phyloP scores from a whole-genome alignment of 208 protist genomes.

The Entamoeba histolytica region DNA sequence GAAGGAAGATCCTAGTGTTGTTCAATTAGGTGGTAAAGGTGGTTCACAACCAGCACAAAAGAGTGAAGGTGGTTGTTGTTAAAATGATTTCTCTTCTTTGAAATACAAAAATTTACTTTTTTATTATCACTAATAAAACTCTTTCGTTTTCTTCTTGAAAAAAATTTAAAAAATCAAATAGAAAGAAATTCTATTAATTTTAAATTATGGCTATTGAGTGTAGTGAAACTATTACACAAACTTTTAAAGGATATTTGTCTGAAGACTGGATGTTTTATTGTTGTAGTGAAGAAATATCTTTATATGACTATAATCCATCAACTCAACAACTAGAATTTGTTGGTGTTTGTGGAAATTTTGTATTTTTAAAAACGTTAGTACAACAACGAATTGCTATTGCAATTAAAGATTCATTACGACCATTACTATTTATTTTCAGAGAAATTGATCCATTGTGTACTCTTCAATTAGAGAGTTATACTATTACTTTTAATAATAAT shows the following conservation, averaged over 20 bases:
- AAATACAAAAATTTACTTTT: too few relatives aligned
- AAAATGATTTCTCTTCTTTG: background rate
- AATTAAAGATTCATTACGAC: background rate
- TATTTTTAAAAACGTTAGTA: background rate
- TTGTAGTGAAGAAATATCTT: background rate
- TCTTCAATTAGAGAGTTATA: background rate
- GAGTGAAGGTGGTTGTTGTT: background rate
- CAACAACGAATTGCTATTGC: background rate
- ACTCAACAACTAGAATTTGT: background rate
- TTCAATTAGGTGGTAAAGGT: background rate
- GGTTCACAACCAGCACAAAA: background rate
- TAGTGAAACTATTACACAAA: background rate
- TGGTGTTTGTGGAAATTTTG: background rate
- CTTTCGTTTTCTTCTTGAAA: too few relatives aligned
- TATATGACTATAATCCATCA: background rate
- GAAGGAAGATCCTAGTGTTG: background rate
- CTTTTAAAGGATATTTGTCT: background rate
- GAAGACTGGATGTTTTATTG: background rate
- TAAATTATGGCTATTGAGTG: background rate
- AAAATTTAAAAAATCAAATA: too few relatives aligned
- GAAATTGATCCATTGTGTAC: background rate
- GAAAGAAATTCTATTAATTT: too few relatives aligned
- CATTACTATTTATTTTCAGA: background rate
- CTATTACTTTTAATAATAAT: background rate
- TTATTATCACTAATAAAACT: too few relatives aligned